phyloP scores from a whole-genome alignment of 2,329 filamentous ascomycete genomes.

The Colletotrichum tropicale region DNA sequence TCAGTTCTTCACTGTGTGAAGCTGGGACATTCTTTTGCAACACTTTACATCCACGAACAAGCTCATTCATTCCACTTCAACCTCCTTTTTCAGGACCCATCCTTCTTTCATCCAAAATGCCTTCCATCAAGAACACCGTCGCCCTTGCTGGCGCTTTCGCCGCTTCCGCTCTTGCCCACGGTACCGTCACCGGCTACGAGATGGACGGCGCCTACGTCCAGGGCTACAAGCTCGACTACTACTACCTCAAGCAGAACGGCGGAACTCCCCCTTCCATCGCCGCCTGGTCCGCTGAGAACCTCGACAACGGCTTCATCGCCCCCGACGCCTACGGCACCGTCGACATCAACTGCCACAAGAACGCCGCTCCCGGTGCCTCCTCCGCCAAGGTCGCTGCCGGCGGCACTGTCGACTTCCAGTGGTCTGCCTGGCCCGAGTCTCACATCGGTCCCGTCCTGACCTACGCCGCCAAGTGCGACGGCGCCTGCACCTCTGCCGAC shows the following conservation, averaged over 20 bases:
- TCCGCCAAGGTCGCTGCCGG: conserved; percentile 43
- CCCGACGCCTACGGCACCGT: conserved; percentile 38
- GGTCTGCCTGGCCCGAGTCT: conserved; percentile 45
- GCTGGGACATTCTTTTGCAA: conserved; percentile 22
- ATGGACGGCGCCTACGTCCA: conserved; percentile 9
- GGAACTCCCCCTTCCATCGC: conserved; percentile 22
- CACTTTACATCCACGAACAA: conserved; percentile 4
- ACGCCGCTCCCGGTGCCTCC: conserved; percentile 38
- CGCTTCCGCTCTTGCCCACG: conserved; percentile 19
- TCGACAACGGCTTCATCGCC: conserved; percentile 56
- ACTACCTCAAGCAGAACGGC: conserved; percentile 23
- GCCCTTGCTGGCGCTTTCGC: conserved; percentile 22
- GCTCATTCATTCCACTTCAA: conserved; percentile 6
- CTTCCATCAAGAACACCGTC: conserved; percentile 8
- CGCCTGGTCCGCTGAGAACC: conserved; percentile 46
- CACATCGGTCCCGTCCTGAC: conserved; percentile 63
- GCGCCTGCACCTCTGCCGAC: conserved; percentile 59
- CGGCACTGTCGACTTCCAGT: conserved; percentile 42
- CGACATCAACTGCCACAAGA: conserved; percentile 53
- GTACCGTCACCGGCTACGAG: conserved; percentile 12
- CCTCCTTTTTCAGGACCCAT: not conserved
- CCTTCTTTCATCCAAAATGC: not conserved
- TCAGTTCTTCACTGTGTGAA: conserved; percentile 23
- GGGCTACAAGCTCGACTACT: conserved; percentile 26
- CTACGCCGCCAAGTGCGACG: conserved; percentile 66